Base-by-base conservation (phyloP, 352 stramenopile species). In the Globisporangium spiculum region DNA sequence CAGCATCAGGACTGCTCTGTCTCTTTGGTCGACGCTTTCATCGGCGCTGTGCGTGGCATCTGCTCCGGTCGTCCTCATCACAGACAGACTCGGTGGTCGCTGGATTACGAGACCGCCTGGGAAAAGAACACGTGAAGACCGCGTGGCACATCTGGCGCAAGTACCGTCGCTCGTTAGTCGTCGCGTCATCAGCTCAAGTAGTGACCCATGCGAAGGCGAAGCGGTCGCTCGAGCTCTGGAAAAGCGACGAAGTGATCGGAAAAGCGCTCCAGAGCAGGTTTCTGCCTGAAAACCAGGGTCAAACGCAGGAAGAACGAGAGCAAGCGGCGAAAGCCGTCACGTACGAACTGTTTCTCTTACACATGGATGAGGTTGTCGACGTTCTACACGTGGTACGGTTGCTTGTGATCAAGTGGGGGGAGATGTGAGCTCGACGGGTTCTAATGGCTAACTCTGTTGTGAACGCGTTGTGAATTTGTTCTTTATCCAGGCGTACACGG, bases 91-190 rank as follows among this genome's bases (percentile, higher is more conserved):
- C 41, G 16, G 41, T 50, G 14, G 41, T n/a, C 16, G 6, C 16
- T 16, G 61, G n/a, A 44, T 68, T 90, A 55, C 72, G 78, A 41
- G 73, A 82, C 1, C 82, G 80, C 50, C 73, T 91, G 16, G 83
- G 71, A 20, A 83, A 70, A 38, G 82, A 92, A 41, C 84, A 92
- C 36, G 83, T 90, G 20, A 88, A 86, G 63, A 77, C 74, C 14
- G 83, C 84, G 44, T 92, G 84, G 84, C 84, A 88, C 46, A 83
- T 88, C 24, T 89, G 80, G 78, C 78, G 84, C 52, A 92, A 92
- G 61, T 91, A 80, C 69, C 72, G 78, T 20, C 79, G 83, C 16
- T 60, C 75, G 22, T 57, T 70, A 30, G 18, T 53, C 24, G 18
- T 53, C n/a, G 30, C 57, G 14, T 32, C 18, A 66, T 65, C 24